A percentile compares a stretch with the other conserved stretches of the same genome.
Evolutionary conservation across 306 rosid species (phyloP).

Genomic region (Fragaria vesca): DNA sequence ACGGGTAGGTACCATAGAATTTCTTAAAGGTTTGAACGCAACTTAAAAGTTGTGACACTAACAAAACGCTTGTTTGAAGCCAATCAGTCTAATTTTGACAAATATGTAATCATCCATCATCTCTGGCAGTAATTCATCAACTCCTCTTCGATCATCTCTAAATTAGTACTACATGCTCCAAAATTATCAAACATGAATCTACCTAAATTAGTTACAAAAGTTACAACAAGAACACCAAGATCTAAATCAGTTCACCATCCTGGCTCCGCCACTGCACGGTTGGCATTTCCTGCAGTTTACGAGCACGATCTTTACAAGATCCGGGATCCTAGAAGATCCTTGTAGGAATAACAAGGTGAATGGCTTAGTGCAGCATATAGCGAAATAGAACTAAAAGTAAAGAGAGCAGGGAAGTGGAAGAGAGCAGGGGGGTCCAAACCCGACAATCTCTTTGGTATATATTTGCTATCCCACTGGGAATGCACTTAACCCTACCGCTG

Average conservation of each 20-base stretch:
- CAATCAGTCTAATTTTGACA: too few species aligned
- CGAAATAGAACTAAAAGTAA: not conserved
- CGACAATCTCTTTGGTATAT: not conserved
- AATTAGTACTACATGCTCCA: too few species aligned
- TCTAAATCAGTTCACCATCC: not conserved
- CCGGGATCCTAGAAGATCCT: not conserved
- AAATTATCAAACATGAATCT: too few species aligned
- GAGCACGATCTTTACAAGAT: not conserved
- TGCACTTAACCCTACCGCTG: constrained; percentile 12
- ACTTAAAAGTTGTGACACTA: too few species aligned
- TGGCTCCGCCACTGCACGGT: too few species aligned
- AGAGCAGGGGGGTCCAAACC: not conserved
- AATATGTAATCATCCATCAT: too few species aligned
- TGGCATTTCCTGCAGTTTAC: not conserved
- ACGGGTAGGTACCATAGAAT: too few species aligned
- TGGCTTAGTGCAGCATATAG: not conserved
- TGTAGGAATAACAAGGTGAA: not conserved
- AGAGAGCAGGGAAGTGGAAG: not conserved
- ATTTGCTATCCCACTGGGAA: constrained; percentile 14
- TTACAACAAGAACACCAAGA: not conserved
- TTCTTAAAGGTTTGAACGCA: too few species aligned
- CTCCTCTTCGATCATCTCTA: too few species aligned
- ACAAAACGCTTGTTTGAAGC: too few species aligned
- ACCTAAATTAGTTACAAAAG: too few species aligned
- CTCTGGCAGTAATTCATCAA: too few species aligned